Conservation (phyloP, 495 filamentous ascomycete genomes). For the Penicillium turbatum region DNA sequence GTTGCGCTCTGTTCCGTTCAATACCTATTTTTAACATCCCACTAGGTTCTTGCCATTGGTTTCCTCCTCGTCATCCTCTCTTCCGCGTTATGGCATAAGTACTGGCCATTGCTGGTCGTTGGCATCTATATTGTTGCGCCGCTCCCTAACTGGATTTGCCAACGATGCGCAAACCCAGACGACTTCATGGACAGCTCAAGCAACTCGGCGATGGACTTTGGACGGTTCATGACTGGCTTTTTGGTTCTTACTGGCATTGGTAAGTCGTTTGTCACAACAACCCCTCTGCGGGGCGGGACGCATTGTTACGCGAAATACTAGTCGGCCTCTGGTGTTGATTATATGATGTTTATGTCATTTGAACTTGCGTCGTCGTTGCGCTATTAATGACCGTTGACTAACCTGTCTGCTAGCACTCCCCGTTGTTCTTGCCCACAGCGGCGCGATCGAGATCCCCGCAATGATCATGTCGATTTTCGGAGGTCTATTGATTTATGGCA, state of each 20-base stretch:
- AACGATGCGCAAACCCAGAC: conserved; percentile 83
- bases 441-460: conserved; percentile 71
- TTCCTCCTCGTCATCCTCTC: conserved; percentile 99
- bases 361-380: background rate
- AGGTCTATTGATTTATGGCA: conserved; percentile 92
- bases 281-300: background rate
- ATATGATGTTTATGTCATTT: background rate
- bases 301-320: background rate
- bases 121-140: conserved; percentile 93
- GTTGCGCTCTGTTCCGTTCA: background rate
- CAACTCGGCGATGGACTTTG: conserved; percentile 80
- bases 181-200: conserved; percentile 89
- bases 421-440: conserved; percentile 79
- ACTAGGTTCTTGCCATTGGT: conserved; percentile 87
- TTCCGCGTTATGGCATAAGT: conserved; percentile 87
- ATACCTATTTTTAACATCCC: conserved; percentile 11
- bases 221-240: conserved; percentile 91
- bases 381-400: conserved; percentile 11
- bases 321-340: background rate
- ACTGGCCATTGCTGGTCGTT: conserved; percentile 90
- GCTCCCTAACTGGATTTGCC: conserved; percentile 92
- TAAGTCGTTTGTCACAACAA: conserved; percentile 45
- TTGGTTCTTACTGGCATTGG: conserved; percentile 97
- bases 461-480: conserved; percentile 95
- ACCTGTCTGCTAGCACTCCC: conserved; percentile 66